Evolutionary conservation across 129 eudicot genomes (phyloP).

Genomic region (Gnaphalium uliginosum): DNA sequence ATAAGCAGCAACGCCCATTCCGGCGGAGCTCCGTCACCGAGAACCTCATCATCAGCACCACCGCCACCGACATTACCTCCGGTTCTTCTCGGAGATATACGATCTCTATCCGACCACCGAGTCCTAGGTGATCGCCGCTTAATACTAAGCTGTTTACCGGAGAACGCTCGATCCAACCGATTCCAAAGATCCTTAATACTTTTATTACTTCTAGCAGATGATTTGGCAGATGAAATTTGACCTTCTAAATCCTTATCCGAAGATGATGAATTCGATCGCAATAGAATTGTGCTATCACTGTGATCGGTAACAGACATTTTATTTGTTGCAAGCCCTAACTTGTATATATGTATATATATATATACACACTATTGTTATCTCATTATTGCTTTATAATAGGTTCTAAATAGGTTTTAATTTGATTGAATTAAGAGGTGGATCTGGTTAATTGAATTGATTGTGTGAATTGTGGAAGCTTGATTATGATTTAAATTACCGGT

Average conservation of each 20-base stretch:
- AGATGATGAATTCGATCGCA: conserved; percentile 58
- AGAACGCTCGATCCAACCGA: conserved; percentile 69
- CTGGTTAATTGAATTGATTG: conserved; percentile 26
- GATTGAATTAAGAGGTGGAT: conserved; percentile 16
- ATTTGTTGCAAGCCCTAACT: conserved; percentile 16
- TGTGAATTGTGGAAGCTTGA: background rate
- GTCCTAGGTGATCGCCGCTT: conserved; percentile 47
- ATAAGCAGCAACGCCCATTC: conserved; percentile 93
- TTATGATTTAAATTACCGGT: background rate
- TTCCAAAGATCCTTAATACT: conserved; percentile 58
- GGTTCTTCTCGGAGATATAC: conserved; percentile 24
- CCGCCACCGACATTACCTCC: conserved; percentile 19
- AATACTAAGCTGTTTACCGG: conserved; percentile 50
- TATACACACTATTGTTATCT: conserved; percentile 3
- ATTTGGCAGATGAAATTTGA: conserved; percentile 37
- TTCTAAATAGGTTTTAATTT: background rate
- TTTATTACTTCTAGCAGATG: conserved; percentile 30
- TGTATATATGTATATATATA: background rate
- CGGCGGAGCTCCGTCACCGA: conserved; percentile 90
- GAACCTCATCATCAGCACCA: conserved; percentile 61
- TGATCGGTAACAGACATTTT: conserved; percentile 51
- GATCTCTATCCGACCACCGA: conserved; percentile 34
- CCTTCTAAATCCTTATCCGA: conserved; percentile 66
- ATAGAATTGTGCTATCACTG: conserved; percentile 43
- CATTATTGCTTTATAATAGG: background rate